These are phyloP conservation scores for Arctostaphylos glauca DNA, from an alignment of 148 eudicot genomes.

Conservation along the genomic window DNA sequence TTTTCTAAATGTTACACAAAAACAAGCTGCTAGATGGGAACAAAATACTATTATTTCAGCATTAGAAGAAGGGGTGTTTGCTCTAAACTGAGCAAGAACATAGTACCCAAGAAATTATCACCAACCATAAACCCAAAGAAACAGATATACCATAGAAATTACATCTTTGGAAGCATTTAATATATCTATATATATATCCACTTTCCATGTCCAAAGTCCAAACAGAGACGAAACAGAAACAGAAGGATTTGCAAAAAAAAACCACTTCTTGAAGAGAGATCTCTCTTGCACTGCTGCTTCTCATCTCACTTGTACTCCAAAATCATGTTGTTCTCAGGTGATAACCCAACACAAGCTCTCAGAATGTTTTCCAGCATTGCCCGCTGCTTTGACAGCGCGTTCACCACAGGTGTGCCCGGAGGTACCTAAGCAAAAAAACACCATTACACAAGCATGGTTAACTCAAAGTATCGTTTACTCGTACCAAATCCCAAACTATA, in stretches of 20 bases:
- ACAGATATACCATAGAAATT: neutral
- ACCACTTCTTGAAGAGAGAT: neutral
- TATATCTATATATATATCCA: too few relatives aligned
- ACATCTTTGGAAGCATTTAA: neutral
- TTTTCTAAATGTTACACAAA: neutral
- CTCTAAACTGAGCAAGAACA: neutral
- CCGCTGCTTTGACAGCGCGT: conserved; percentile 91
- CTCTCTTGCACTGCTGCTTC: neutral
- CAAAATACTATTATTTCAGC: neutral
- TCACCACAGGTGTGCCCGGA: conserved; percentile 98
- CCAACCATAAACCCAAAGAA: neutral
- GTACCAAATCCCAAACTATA: too few relatives aligned
- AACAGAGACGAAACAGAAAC: neutral
- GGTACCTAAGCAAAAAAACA: conserved; percentile 60
- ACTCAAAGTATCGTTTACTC: too few relatives aligned
- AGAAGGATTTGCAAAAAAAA: neutral
- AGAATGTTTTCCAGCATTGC: conserved; percentile 98
- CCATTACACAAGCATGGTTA: neutral
- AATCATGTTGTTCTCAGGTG: conserved; percentile 99
- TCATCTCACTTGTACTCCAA: conserved; percentile 80
- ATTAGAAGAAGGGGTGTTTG: neutral
- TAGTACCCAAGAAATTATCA: neutral
- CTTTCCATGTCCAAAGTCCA: neutral
- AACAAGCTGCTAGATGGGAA: neutral
- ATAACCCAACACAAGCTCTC: conserved; percentile 94